Conservation (phyloP, 2,329 filamentous ascomycete species). For the Stachybotrys elegans region DNA sequence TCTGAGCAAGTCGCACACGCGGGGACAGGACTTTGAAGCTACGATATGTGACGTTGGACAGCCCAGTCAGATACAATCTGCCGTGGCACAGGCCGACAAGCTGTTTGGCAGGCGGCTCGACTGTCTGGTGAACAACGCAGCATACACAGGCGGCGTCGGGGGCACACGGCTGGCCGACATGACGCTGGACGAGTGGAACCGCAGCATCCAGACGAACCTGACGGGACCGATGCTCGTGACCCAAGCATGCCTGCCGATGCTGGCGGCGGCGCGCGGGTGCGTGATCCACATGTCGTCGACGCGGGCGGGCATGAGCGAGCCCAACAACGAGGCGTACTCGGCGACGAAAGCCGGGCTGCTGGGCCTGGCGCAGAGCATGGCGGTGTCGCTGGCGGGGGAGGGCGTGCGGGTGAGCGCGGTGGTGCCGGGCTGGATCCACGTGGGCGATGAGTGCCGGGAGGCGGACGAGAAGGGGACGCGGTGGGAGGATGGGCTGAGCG, state of each 20-base stretch:
- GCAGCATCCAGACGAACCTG: slow-evolving; percentile 29
- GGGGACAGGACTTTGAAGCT: slow-evolving; percentile 14
- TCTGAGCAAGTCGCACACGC: slow-evolving; percentile 12
- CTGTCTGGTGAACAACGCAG: slow-evolving; percentile 37
- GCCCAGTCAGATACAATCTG: slow-evolving; percentile 22
- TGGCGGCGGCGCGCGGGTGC: slow-evolving; percentile 16
- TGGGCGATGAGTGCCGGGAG: slow-evolving; percentile 27
- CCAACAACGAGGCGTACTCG: slow-evolving; percentile 44
- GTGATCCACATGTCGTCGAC: slow-evolving; percentile 46
- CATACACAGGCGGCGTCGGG: slow-evolving; percentile 28
- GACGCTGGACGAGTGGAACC: slow-evolving; percentile 31
- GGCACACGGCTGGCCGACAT: slow-evolving; percentile 21
- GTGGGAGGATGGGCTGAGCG: slow-evolving; percentile 41
- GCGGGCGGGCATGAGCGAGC: slow-evolving; percentile 41
- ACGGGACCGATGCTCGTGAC: slow-evolving; percentile 27
- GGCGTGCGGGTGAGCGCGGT: slow-evolving; percentile 43
- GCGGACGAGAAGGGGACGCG: slow-evolving; percentile 28
- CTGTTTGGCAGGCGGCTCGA: slow-evolving; percentile 32
- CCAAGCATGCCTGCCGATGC: slow-evolving; percentile 20
- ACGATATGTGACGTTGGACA: slow-evolving; percentile 24
- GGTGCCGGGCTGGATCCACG: slow-evolving; percentile 47
- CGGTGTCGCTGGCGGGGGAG: slow-evolving; percentile 35
- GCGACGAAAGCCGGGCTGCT: slow-evolving; percentile 45
- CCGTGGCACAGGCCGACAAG: slow-evolving; percentile 19
- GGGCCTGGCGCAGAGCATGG: slow-evolving; percentile 43